A percentile compares a stretch with the other conserved stretches of the same genome.
Evolutionary conservation across 495 filamentous ascomycete genomes (phyloP).

Genomic region (Xylaria longipes): DNA sequence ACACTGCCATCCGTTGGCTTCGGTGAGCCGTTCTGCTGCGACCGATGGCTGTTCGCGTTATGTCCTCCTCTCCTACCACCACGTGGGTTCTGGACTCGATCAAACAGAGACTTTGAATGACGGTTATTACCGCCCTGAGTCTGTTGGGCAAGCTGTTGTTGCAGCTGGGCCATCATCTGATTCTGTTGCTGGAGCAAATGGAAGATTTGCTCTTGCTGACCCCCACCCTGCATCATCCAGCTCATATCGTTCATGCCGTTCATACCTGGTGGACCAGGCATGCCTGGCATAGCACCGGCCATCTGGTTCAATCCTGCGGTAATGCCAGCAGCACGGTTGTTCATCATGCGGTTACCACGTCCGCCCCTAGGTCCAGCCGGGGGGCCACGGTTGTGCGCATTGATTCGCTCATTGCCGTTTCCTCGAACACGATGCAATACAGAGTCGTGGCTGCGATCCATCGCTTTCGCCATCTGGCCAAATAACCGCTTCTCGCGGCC

Average conservation of each 20-base stretch:
- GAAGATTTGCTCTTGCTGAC: constrained; percentile 78
- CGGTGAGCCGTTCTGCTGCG: constrained; percentile 33
- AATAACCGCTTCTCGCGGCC: constrained; percentile 78
- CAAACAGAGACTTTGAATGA: constrained; percentile 74
- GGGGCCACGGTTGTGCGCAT: constrained; percentile 72
- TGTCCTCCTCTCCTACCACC: constrained; percentile 46
- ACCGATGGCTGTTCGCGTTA: constrained; percentile 42
- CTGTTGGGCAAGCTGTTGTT: constrained; percentile 67
- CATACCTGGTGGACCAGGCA: constrained; percentile 47
- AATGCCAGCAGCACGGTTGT: constrained; percentile 50
- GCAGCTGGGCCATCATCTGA: constrained; percentile 75
- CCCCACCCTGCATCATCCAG: constrained; percentile 54
- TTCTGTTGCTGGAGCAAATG: constrained; percentile 90
- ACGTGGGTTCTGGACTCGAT: constrained; percentile 67
- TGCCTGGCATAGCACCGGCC: constrained; percentile 43
- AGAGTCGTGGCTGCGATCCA: constrained; percentile 77
- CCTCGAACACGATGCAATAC: constrained; percentile 83
- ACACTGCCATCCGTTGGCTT: constrained; percentile 34
- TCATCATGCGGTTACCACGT: constrained; percentile 58
- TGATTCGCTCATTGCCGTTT: constrained; percentile 76
- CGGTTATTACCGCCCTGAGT: constrained; percentile 35
- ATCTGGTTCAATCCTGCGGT: constrained; percentile 47
- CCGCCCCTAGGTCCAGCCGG: constrained; percentile 73
- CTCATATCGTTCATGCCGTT: constrained; percentile 50
- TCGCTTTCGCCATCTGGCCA: constrained; percentile 83